These are phyloP conservation scores for Rhizopus sp. DNA, from an alignment of 371 early-diverging fungal species.

Conservation along the genomic window DNA sequence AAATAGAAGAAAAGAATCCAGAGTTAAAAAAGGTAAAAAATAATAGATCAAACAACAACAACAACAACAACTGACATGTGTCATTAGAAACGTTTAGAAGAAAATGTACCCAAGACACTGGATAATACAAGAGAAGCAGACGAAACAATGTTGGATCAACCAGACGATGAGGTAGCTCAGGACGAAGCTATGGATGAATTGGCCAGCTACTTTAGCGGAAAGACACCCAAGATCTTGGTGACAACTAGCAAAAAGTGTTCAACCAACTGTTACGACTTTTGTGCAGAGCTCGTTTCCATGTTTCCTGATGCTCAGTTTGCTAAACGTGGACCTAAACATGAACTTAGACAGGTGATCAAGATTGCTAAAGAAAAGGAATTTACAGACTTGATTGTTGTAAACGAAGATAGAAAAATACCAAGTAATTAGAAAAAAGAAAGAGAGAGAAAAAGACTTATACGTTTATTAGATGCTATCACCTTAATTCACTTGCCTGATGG, in stretches of 20 bases:
- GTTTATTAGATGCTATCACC: constrained; percentile 76
- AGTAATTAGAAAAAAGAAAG: constrained; percentile 54
- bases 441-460: not conserved
- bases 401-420: constrained; percentile 90
- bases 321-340: constrained; percentile 85
- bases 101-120: constrained; percentile 91
- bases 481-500: constrained; percentile 96
- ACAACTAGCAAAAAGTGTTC: constrained; percentile 83
- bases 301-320: constrained; percentile 93
- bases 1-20: constrained; percentile 87
- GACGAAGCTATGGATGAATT: constrained; percentile 95
- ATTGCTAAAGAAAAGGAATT: constrained; percentile 86
- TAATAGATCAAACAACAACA: not conserved
- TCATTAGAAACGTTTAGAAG: constrained; percentile 76
- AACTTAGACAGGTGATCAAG: constrained; percentile 89
- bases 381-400: constrained; percentile 90
- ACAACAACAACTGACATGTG: not conserved
- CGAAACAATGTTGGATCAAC: constrained; percentile 89
- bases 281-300: constrained; percentile 85
- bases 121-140: constrained; percentile 93
- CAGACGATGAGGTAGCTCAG: constrained; percentile 78
- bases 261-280: constrained; percentile 72
- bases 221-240: constrained; percentile 91
- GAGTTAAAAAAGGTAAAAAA: constrained; percentile 74
- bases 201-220: constrained; percentile 85